Evolutionary conservation across 2,329 filamentous ascomycete species (phyloP), one percentile per base, ranked within the genome.

Genomic region (Aspergillus uvarum): DNA sequence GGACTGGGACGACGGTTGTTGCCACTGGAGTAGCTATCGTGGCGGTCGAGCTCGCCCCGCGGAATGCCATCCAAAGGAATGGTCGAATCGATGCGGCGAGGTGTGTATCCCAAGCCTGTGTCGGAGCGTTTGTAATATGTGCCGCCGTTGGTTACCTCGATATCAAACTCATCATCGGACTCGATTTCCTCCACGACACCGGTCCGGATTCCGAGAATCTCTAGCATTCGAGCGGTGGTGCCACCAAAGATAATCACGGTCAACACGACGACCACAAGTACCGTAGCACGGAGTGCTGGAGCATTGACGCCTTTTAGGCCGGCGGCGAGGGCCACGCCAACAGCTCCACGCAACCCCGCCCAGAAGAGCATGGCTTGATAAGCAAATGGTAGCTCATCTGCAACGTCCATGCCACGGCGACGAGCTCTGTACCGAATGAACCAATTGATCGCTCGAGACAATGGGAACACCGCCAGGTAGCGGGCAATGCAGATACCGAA

Each of bases 321-420:
- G 22, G 94, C 94, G 32, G 95, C 95, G 51, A 99, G 82, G 1
- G 95, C 95, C 38, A 99, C 95, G 59, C 95, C 95, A 68, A 99
- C 95, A 51, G 95, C 95, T 69, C 95, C 95, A 63, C 95, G 91
- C 31, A 99, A 83, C 26, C 95, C 95, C 16, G 95, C 95, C 95
- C 95, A 99, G 79, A 96, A 99, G n/a, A 99, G 86, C 95, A 99
- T 98, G n/a, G 90, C 92, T 77, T 98, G 95, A 77, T 98, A 96
- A 68, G 91, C 92, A 72, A 92, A 96, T 0, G 95, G 95, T 38
- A 99, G 80, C 75, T 98, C 95, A 65, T 98, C 94, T 16, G 87
- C 86, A 5, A 89, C 86, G 59, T 96, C 90, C 59, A 82, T 83
- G 24, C 92, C 92, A 56, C 88, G 85, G 52, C 91, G 87, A 53